Conservation (phyloP, 2,329 filamentous ascomycete genomes). For the Akanthomyces dipterigenus region DNA sequence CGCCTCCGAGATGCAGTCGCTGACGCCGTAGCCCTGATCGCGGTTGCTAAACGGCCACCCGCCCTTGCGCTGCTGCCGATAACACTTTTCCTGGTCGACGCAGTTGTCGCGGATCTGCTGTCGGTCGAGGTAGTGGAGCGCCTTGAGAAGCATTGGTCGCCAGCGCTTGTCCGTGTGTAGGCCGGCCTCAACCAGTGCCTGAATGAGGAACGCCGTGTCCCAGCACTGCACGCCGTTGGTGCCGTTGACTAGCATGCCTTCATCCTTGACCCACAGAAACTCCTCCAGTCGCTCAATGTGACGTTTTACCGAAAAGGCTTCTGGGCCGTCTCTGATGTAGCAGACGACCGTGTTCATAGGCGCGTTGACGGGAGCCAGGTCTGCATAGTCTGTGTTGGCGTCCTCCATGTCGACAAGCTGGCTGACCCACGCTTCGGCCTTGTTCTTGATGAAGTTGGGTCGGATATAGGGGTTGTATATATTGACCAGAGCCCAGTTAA, state of each 20-base stretch:
- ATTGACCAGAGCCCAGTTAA: slow-evolving; percentile 73
- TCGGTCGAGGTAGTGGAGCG: slow-evolving; percentile 77
- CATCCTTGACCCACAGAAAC: slow-evolving; percentile 83
- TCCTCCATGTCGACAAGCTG: slow-evolving; percentile 86
- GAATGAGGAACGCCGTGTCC: slow-evolving; percentile 89
- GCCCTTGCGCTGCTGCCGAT: slow-evolving; percentile 85
- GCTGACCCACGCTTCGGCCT: slow-evolving; percentile 75
- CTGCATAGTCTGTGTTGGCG: slow-evolving; percentile 80
- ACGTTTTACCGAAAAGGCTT: slow-evolving; percentile 61
- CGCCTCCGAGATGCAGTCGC: slow-evolving; percentile 88
- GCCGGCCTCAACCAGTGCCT: slow-evolving; percentile 72
- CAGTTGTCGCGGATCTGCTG: slow-evolving; percentile 88
- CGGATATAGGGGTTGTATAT: slow-evolving; percentile 77
- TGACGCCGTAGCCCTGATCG: slow-evolving; percentile 90
- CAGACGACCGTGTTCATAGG: slow-evolving; percentile 86
- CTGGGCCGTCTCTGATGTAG: slow-evolving; percentile 77
- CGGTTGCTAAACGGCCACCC: slow-evolving; percentile 95
- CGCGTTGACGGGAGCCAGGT: slow-evolving; percentile 81
- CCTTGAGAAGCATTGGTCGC: slow-evolving; percentile 75
- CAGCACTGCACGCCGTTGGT: slow-evolving; percentile 98
- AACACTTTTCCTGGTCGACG: slow-evolving; percentile 68
- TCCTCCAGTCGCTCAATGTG: slow-evolving; percentile 80
- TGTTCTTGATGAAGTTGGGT: slow-evolving; percentile 54
- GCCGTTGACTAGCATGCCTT: slow-evolving; percentile 91
- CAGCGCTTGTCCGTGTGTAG: slow-evolving; percentile 71